Base-by-base conservation (phyloP, 257 asterid genomes). In the Henckelia pumila region DNA sequence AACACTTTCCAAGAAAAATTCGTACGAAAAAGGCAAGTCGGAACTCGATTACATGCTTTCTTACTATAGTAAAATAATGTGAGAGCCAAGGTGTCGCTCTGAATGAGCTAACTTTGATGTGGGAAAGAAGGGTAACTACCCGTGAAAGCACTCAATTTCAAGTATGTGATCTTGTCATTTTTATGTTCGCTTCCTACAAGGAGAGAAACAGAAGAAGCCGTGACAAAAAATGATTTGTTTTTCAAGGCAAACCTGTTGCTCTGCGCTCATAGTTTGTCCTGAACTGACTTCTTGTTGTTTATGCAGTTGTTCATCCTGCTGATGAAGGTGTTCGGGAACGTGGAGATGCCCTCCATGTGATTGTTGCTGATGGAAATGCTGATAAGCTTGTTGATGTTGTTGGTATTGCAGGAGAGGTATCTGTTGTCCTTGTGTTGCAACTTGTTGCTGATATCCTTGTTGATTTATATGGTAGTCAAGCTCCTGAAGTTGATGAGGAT, bases 331-430 rank as follows among this genome's bases (percentile, higher is more conserved):
- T 56, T 74, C 86, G 59, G 78, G 86, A 76, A 20, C 59, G 10
- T 52, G 75, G 56, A 29, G 75, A 70, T 79, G 73, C 33, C 80
- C 76, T 71, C 80, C 84, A 62, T 77, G 85, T 16, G 77, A 63
- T 63, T 77, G 76, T 67, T 80, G 88, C 63, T 80, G 84, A 20
- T 74, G 80, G 53, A 73, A 30, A 59, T 74, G 73, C 56, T 77
- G 81, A 73, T 73, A 77, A 47, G 77, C 79, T 80, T 84, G 88
- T 74, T 82, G 95, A 68, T 84, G 64, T 59, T 79, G 77, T 79
- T 87, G 92, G 81, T 84, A 89, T 71, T 89, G 97, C 86, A 86
- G 93, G 87, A 76, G 67, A 30, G 74, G 75, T 21, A 69, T 72
- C 79, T 80, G 91, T 73, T 81, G 80, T 64, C 75, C 84, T 66